Percentiles rank a stretch among this genome's conserved stretches.
phyloP scores from a whole-genome alignment of 805 yeast genomes.

The Kazachstania kunashirensis region DNA sequence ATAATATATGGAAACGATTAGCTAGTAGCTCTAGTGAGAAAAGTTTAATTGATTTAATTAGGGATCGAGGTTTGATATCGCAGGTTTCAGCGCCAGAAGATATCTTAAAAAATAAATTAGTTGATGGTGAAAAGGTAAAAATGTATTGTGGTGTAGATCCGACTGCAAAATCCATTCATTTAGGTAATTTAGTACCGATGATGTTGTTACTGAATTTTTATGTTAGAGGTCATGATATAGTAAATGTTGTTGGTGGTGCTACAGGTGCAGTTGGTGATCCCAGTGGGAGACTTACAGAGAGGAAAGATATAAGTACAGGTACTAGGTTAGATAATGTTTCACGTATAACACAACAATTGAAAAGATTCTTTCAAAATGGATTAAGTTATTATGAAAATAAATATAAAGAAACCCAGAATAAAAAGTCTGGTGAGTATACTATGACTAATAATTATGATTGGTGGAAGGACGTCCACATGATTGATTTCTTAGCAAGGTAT shows the following conservation, averaged over 20 bases:
- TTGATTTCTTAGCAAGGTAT: slow-evolving; percentile 65
- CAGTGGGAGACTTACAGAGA: slow-evolving; percentile 76
- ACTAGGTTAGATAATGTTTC: slow-evolving; percentile 48
- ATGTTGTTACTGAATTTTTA: slow-evolving; percentile 77
- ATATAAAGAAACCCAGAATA: slow-evolving; percentile 26
- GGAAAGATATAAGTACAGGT: slow-evolving; percentile 46
- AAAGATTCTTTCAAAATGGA: slow-evolving; percentile 51
- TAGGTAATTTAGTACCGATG: slow-evolving; percentile 84
- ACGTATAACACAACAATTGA: slow-evolving; percentile 54
- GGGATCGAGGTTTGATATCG: slow-evolving; percentile 21
- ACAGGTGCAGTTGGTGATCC: slow-evolving; percentile 97
- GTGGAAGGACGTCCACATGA: slow-evolving; percentile 74
- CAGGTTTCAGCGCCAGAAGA: slow-evolving; percentile 26
- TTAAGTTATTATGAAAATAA: slow-evolving; percentile 44
- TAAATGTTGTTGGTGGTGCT: slow-evolving; percentile 86
- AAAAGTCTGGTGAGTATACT: slow-evolving; percentile 31
- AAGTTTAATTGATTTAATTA: slow-evolving; percentile 12
- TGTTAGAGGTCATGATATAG: slow-evolving; percentile 75
- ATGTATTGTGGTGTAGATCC: slow-evolving; percentile 96
- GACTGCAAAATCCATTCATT: slow-evolving; percentile 77
- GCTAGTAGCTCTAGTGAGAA: too few relatives aligned
- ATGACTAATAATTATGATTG: slow-evolving; percentile 64
- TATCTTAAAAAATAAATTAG: slow-evolving; percentile 8
- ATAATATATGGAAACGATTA: too few relatives aligned
- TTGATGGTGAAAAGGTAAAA: slow-evolving; percentile 34